phyloP scores from a whole-genome alignment of 2,329 filamentous ascomycete species.

The Sclerotinia spermophila region DNA sequence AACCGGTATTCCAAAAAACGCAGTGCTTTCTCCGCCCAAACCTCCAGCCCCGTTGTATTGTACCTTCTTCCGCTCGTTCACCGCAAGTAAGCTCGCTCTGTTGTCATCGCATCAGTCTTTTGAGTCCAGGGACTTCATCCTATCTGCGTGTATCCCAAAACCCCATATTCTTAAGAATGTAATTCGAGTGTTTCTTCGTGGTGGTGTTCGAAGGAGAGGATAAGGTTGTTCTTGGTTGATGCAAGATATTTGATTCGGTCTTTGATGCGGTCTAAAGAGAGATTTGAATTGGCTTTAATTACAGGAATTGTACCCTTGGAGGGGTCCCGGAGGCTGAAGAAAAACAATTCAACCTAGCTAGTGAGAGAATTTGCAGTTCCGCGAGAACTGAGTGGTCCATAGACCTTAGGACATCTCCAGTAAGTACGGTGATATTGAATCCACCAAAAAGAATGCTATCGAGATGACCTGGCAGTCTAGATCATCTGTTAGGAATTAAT shows the following conservation, averaged over 20 bases:
- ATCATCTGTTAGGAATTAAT: background rate
- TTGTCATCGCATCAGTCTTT: no score
- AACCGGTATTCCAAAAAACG: background rate
- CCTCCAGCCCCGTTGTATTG: background rate
- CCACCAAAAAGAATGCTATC: no score
- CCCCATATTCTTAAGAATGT: background rate
- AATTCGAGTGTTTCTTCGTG: background rate
- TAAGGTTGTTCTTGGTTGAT: background rate
- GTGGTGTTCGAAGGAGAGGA: background rate
- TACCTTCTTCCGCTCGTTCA: no score
- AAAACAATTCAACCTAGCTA: background rate
- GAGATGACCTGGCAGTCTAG: no score
- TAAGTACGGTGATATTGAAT: background rate
- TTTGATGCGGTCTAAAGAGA: background rate
- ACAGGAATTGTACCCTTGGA: background rate
- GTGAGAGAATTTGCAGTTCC: no score
- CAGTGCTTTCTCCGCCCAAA: no score
- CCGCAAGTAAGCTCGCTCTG: no score
- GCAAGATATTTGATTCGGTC: background rate
- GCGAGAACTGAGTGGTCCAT: background rate
- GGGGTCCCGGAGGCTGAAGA: no score
- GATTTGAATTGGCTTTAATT: background rate
- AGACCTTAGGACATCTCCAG: no score
- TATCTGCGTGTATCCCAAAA: background rate
- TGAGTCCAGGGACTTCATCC: no score